Evolutionary conservation across 805 yeast genomes (phyloP), one percentile per base, ranked within the genome.

Genomic region (Saccharomycopsis fermentans): DNA sequence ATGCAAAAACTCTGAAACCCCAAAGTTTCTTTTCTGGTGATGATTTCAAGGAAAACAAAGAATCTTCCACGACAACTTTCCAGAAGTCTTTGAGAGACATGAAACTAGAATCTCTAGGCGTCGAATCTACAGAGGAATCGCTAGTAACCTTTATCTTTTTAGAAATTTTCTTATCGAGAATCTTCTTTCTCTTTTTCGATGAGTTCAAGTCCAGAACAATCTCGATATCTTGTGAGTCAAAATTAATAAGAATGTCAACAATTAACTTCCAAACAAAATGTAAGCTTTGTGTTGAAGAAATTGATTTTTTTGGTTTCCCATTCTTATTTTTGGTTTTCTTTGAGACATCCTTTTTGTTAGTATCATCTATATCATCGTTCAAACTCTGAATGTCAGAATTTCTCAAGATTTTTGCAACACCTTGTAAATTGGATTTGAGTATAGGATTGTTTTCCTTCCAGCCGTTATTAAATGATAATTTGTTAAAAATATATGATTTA

Each of bases 1-100:
- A 73, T 48, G 72, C 75, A 61, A 91, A 82, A 11, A 90, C 78
- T 64, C 87, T 87, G 65, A 91, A 82, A 0, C 97, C 98, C 80
- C 89, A 81, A 69, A 78, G 87, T 69, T 91, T 92, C 59, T 96
- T 77, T 69, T 91, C 97, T 35, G 84, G 81, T 0, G 97, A 90
- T 0, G 96, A 77, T 63, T 84, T 81, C 39, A 81, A 82, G 4
- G 87, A 75, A 64, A 92, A 91, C 60, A 87, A 81, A 3, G 86
- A 79, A 65, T 90, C 94, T 67, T 92, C 97, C 16, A 92, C 80
- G 5, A 82, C 83, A 3, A 77, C 74, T 64, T 82, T 80, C 96
- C 96, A 90, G 69, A 92, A 90, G 57, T 87, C 94, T 8, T 74
- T 69, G 47, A 81, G 67, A 2, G 74, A 69, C 29, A 81, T 69